A percentile compares a stretch with the other conserved stretches of the same genome.
phyloP scores from a whole-genome alignment of 257 asterid genomes.

The Solanum habrochaites region DNA sequence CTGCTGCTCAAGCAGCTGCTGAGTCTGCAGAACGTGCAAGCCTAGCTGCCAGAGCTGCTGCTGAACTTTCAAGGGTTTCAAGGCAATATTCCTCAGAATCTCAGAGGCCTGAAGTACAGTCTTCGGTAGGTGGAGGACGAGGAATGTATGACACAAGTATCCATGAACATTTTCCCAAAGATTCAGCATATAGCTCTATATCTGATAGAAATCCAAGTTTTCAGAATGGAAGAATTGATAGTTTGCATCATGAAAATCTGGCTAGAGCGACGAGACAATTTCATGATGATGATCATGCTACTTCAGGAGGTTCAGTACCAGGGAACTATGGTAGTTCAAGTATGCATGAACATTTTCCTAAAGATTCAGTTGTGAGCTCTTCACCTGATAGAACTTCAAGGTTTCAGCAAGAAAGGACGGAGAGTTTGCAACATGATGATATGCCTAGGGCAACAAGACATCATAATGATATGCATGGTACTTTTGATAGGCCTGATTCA shows the following conservation, averaged over 20 bases:
- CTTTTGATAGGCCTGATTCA: conserved; percentile 6
- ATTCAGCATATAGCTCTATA: conserved; percentile 13
- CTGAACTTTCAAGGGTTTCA: conserved; percentile 46
- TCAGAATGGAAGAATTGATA: conserved; percentile 13
- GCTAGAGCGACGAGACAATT: conserved; percentile 11
- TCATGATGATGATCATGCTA: conserved; percentile 15
- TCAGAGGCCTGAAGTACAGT: conserved; percentile 14
- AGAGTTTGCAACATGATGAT: conserved; percentile 12
- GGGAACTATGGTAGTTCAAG: conserved; percentile 12
- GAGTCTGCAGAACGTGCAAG: conserved; percentile 90
- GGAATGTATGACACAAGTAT: conserved; percentile 11
- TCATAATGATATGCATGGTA: neutral
- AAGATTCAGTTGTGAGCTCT: conserved; percentile 16
- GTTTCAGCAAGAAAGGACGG: conserved; percentile 16
- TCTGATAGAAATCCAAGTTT: conserved; percentile 16
- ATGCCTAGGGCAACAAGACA: conserved; percentile 9
- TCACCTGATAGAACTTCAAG: conserved; percentile 12
- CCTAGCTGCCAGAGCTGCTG: conserved; percentile 89
- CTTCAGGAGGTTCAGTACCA: conserved; percentile 20
- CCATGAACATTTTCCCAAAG: conserved; percentile 18
- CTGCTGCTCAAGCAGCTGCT: conserved; percentile 93
- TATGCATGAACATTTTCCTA: conserved; percentile 14
- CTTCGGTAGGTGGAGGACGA: conserved; percentile 20
- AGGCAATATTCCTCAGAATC: conserved; percentile 31
- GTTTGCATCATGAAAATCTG: conserved; percentile 9